These are phyloP conservation scores for Aspergillus nomiae DNA, from an alignment of 2,329 filamentous ascomycete genomes.

Conservation along the genomic window DNA sequence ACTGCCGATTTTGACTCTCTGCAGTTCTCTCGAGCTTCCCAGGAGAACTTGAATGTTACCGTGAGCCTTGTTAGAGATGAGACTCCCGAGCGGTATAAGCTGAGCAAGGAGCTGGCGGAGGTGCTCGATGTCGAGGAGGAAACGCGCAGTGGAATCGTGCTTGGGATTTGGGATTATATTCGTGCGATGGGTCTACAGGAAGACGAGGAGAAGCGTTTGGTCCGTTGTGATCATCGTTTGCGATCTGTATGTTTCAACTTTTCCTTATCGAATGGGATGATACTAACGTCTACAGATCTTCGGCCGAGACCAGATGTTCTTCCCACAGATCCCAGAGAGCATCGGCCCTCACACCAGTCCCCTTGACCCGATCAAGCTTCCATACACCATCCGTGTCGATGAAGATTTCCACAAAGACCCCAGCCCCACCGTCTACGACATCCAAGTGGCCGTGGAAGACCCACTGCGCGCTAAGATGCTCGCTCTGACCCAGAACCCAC, in stretches of 20 bases:
- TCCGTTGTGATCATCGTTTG: constrained; percentile 83
- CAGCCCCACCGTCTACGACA: constrained; percentile 82
- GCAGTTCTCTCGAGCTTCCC: constrained; percentile 86
- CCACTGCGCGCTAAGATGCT: constrained; percentile 70
- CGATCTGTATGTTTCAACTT: constrained; percentile 62
- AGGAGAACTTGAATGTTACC: constrained; percentile 88
- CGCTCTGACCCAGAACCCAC: constrained; percentile 67
- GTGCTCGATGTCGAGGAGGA: constrained; percentile 85
- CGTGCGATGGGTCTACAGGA: constrained; percentile 83
- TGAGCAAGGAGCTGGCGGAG: constrained; percentile 78
- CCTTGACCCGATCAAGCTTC: constrained; percentile 77
- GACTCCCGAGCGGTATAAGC: constrained; percentile 77
- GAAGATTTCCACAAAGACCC: constrained; percentile 75
- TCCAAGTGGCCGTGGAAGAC: constrained; percentile 82
- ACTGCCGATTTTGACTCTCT: constrained; percentile 85
- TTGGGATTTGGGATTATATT: constrained; percentile 95
- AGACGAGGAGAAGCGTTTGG: constrained; percentile 90
- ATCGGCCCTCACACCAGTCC: constrained; percentile 76
- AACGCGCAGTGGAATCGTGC: constrained; percentile 82
- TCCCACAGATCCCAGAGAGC: constrained; percentile 81
- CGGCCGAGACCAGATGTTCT: constrained; percentile 73
- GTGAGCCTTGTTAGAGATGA: constrained; percentile 86
- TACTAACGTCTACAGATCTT: constrained; percentile 61
- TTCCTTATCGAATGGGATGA: background rate
- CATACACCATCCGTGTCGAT: constrained; percentile 93